These are phyloP conservation scores for Pleurostoma richardsiae DNA, from an alignment of 2,329 filamentous ascomycete species.

Conservation along the genomic window DNA sequence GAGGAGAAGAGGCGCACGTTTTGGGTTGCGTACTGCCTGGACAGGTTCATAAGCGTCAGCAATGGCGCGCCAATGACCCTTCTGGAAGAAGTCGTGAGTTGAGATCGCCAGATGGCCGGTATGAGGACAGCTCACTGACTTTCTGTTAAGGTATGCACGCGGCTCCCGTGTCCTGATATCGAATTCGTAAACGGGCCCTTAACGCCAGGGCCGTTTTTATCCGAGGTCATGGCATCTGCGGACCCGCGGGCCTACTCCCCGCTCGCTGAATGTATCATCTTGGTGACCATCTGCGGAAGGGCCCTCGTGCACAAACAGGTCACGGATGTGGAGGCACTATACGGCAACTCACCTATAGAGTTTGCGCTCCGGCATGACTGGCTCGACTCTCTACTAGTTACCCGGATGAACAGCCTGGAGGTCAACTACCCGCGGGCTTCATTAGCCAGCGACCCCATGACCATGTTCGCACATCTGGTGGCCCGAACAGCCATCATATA, in stretches of 20 bases:
- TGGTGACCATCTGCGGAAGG: slow-evolving; percentile 13
- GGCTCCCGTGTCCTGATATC: slow-evolving; percentile 16
- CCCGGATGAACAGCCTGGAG: slow-evolving; percentile 6
- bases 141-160: slow-evolving; percentile 12
- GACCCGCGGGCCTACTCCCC: slow-evolving; percentile 13
- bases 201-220: slow-evolving; percentile 12
- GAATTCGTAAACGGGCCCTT: slow-evolving; percentile 17
- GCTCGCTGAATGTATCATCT: slow-evolving; percentile 12
- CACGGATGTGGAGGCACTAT: slow-evolving; percentile 9
- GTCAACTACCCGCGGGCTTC: slow-evolving; percentile 9
- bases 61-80: slow-evolving; percentile 14
- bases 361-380: slow-evolving; percentile 18
- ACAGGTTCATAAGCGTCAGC: slow-evolving; percentile 15
- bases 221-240: slow-evolving; percentile 10
- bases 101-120: slow-evolving; percentile 1
- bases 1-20: slow-evolving; percentile 17
- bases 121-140: background rate
- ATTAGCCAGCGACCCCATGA: slow-evolving; percentile 13
- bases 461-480: slow-evolving; percentile 16
- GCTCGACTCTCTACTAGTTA: slow-evolving; percentile 12
- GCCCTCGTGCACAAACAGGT: slow-evolving; percentile 11
- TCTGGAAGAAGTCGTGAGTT: slow-evolving; percentile 15
- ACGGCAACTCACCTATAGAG: slow-evolving; percentile 9
- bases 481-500: slow-evolving; percentile 13
- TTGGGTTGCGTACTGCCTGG: slow-evolving; percentile 19